These are phyloP conservation scores for Penicillium macrosclerotiorum DNA, from an alignment of 495 filamentous ascomycete species.

Conservation along the genomic window DNA sequence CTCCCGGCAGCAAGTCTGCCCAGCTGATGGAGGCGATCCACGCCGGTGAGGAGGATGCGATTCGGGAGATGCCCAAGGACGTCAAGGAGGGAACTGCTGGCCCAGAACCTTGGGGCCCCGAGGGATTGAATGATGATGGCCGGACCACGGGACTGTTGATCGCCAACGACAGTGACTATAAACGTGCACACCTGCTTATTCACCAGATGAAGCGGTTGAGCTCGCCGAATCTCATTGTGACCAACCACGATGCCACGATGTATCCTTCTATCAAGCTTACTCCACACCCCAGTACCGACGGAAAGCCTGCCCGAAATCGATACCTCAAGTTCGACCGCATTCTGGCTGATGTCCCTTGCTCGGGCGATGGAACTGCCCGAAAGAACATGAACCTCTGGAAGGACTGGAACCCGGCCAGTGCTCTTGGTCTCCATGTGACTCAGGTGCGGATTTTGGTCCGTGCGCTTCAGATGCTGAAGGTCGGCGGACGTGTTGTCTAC, in stretches of 20 bases:
- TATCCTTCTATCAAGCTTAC: constrained; percentile 86
- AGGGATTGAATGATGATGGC: constrained; percentile 71
- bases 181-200: constrained; percentile 91
- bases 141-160: constrained; percentile 87
- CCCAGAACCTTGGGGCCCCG: constrained; percentile 42
- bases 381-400: constrained; percentile 95
- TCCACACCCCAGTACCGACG: constrained; percentile 40
- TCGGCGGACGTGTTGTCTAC: constrained; percentile 90
- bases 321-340: constrained; percentile 98
- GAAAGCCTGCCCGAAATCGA: constrained; percentile 52
- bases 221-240: constrained; percentile 95
- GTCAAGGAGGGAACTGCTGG: constrained; percentile 48
- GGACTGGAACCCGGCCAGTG: constrained; percentile 84
- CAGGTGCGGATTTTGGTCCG: constrained; percentile 89
- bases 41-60: constrained; percentile 80
- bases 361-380: constrained; percentile 85
- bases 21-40: constrained; percentile 95
- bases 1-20: constrained; percentile 92
- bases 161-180: constrained; percentile 94
- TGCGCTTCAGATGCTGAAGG: constrained; percentile 93
- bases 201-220: constrained; percentile 96
- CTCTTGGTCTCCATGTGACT: constrained; percentile 76
- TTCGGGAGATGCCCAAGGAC: constrained; percentile 57
- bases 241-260: constrained; percentile 95
- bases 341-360: constrained; percentile 93